A percentile compares a stretch with the other conserved stretches of the same genome.
phyloP scores from a whole-genome alignment of 2,329 filamentous ascomycete genomes.

The Penicillium capsulatum region DNA sequence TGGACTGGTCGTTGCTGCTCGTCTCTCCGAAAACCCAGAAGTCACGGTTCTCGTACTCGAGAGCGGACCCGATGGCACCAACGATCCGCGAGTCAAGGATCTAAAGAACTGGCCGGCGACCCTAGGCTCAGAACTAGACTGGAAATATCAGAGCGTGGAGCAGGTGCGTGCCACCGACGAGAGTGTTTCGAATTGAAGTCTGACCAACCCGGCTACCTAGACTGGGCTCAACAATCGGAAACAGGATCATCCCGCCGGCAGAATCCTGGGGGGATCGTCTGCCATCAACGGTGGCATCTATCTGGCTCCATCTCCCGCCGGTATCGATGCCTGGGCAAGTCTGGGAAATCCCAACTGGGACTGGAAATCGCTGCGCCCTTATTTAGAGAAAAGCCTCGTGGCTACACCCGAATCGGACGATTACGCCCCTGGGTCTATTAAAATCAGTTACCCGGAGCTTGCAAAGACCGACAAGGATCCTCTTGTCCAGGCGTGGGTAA shows the following conservation, averaged over 20 bases:
- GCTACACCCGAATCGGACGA: background rate
- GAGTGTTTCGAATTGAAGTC: too few species aligned
- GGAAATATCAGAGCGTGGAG: conserved; percentile 11
- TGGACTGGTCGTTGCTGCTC: conserved; percentile 15
- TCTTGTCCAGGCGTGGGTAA: conserved; percentile 14
- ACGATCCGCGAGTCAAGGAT: conserved; percentile 8
- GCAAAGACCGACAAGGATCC: conserved; percentile 1
- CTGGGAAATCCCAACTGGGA: conserved; percentile 24
- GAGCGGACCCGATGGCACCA: conserved; percentile 12
- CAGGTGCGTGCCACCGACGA: too few species aligned
- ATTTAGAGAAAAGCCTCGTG: conserved; percentile 11
- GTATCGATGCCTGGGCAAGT: conserved; percentile 29
- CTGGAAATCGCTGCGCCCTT: conserved; percentile 16
- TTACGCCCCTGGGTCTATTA: conserved; percentile 3
- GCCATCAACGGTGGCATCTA: conserved; percentile 23
- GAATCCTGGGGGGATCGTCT: conserved; percentile 25
- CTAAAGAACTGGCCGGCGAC: conserved; percentile 7
- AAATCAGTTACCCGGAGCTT: conserved; percentile 11
- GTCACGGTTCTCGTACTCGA: conserved; percentile 11
- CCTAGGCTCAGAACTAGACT: conserved; percentile 13
- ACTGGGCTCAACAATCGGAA: conserved; percentile 16
- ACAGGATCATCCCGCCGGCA: conserved; percentile 28
- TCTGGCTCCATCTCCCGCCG: conserved; percentile 43
- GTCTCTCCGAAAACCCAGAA: conserved; percentile 15
- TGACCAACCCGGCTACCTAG: too few species aligned